Evolutionary conservation across 768 basidiomycete species (phyloP).

Genomic region (Clitopilus hobsonii): DNA sequence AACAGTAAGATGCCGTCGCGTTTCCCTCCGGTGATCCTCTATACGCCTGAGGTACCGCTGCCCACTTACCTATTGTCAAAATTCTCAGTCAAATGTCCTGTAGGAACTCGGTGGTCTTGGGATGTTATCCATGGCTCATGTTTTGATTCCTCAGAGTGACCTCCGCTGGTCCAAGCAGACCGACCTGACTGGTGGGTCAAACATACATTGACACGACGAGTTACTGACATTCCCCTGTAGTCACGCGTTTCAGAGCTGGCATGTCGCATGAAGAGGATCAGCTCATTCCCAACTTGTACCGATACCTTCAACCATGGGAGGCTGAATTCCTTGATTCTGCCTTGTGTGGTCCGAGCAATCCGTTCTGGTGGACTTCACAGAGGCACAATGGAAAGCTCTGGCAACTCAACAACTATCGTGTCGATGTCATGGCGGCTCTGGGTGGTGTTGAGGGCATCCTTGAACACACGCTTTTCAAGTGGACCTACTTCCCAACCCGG

Average conservation of each 20-base stretch:
- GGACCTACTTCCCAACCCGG: conserved; percentile 97
- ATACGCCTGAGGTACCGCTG: conserved; percentile 77
- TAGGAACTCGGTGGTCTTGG: conserved; percentile 95
- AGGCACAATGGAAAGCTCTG: conserved; percentile 95
- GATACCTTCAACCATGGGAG: conserved; percentile 96
- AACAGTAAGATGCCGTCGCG: conserved; percentile 99
- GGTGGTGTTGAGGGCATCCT: conserved; percentile 96
- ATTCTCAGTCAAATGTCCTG: neutral
- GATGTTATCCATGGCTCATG: conserved; percentile 99
- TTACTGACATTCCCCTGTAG: conserved; percentile 30
- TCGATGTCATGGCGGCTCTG: conserved; percentile 97
- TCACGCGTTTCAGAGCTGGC: conserved; percentile 98
- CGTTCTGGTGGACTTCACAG: conserved; percentile 99
- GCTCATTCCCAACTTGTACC: conserved; percentile 94
- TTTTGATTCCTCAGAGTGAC: conserved; percentile 96
- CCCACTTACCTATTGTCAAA: neutral
- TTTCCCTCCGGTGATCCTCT: conserved; percentile 96
- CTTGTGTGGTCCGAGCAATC: conserved; percentile 98
- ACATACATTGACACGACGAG: no score
- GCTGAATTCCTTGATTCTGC: conserved; percentile 97
- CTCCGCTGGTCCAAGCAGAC: conserved; percentile 98
- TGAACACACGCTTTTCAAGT: conserved; percentile 96
- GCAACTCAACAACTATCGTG: conserved; percentile 97
- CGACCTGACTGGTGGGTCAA: conserved; percentile 76
- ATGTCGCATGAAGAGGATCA: conserved; percentile 96